Evolutionary conservation across 768 basidiomycete genomes (phyloP).

Genomic region (Dacryopinax primogenitus): DNA sequence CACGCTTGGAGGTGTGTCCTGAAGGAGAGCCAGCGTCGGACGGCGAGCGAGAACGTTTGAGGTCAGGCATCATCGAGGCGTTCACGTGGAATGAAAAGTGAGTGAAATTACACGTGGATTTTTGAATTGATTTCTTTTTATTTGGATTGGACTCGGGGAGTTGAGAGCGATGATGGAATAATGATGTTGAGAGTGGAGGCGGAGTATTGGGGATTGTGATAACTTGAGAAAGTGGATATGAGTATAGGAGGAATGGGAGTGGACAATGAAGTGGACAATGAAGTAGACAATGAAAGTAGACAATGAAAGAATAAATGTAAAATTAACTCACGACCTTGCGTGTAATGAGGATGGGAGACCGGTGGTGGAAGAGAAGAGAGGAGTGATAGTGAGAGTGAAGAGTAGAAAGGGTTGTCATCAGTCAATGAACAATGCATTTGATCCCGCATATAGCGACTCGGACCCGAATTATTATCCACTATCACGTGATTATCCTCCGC

Average conservation of each 20-base stretch:
- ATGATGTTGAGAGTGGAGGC: neutral
- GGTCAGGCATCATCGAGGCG: slow-evolving; percentile 9
- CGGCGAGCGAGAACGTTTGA: slow-evolving; percentile 20
- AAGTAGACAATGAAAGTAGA: neutral
- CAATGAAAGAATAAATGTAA: neutral
- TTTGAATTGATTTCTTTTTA: neutral
- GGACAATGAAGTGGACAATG: neutral
- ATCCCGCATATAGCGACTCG: too few species aligned
- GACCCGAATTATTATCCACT: neutral
- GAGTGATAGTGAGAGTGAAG: neutral
- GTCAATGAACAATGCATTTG: too few species aligned
- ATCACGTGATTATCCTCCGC: neutral
- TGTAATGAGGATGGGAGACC: neutral
- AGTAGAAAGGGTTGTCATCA: too few species aligned
- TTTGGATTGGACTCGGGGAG: slow-evolving; percentile 6
- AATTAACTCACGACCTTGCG: slow-evolving; percentile 1
- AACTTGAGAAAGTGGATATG: neutral
- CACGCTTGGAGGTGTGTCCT: slow-evolving; percentile 15
- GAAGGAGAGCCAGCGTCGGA: slow-evolving; percentile 15
- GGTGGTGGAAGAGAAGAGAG: neutral
- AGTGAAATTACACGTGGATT: too few species aligned
- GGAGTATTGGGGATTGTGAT: neutral
- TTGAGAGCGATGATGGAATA: slow-evolving; percentile 10
- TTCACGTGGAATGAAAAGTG: neutral
- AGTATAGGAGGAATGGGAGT: neutral